Evolutionary conservation across 352 stramenopile genomes (phyloP), one percentile per base, ranked within the genome.

Genomic region (Phytopythium vexans): DNA sequence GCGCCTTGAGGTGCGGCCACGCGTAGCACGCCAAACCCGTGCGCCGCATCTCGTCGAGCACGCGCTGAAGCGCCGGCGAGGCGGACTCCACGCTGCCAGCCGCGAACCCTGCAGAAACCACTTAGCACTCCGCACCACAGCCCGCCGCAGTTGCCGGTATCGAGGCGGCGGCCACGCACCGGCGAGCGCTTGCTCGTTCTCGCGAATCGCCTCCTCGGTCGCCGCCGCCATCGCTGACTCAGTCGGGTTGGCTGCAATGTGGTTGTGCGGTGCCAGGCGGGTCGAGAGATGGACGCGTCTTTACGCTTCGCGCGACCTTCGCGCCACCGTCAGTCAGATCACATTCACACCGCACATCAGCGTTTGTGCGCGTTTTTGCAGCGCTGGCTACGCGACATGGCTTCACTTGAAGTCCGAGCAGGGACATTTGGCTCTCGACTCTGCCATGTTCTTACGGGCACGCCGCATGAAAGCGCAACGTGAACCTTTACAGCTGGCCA

Each of bases 11-110:
- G 52, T 91, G 79, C 34, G 58, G 53, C 83, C 83, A 94, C 46
- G 72, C 65, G 69, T 94, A 91, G 56, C 70, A 77, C 4, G 78
- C 68, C 35, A 92, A 65, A 32, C 83, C 83, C n/a, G 75, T 89
- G 40, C 60, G 52, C 8, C 70, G 73, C 57, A 94, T 85, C 49
- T 91, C 77, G 45, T 86, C 60, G 41, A 94, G 58, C 52, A 92
- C 74, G 40, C 76, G 66, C 54, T 77, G 59, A 10, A 92, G 63
- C 41, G 71, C 64, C 6, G 78, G 70, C 36, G 81, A 69, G 63
- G 77, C 74, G 58, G 55, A 61, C n/a, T 54, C 70, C 16, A 58
- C 64, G 15, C 74, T 64, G 31, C 78, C 74, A 4, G 66, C 63
- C 3, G 72, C 78, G 50, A 92, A 92, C 21, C 33, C 78, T 89